Evolutionary conservation across 768 basidiomycete genomes (phyloP).

Genomic region (Harrya chromipes): DNA sequence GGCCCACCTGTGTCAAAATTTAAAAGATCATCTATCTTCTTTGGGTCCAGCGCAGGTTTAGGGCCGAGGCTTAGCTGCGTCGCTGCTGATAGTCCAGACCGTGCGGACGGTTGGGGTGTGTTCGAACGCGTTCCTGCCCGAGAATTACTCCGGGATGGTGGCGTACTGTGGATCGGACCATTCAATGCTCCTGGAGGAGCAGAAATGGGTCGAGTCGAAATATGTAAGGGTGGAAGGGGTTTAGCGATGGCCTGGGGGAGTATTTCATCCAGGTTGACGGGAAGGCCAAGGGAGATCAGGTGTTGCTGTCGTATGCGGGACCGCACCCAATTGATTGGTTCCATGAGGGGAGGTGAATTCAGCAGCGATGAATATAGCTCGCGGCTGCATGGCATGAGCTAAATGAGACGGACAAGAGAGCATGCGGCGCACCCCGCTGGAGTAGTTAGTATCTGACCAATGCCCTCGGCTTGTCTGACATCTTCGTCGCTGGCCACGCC

Average conservation of each 20-base stretch:
- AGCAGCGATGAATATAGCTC: slow-evolving; percentile 71
- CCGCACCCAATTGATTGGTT: slow-evolving; percentile 92
- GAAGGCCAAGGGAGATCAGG: slow-evolving; percentile 87
- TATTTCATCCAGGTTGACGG: slow-evolving; percentile 93
- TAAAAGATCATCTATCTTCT: slow-evolving; percentile 63
- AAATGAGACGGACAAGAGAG: slow-evolving; percentile 21
- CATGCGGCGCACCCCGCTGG: slow-evolving; percentile 58
- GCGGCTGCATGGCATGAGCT: slow-evolving; percentile 50
- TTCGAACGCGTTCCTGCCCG: slow-evolving; percentile 49
- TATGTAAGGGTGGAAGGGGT: slow-evolving; percentile 74
- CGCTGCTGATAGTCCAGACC: slow-evolving; percentile 27
- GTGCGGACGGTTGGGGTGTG: slow-evolving; percentile 42
- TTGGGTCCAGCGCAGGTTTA: slow-evolving; percentile 69
- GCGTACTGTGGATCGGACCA: slow-evolving; percentile 27
- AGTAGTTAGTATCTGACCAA: slow-evolving; percentile 73
- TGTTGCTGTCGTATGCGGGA: slow-evolving; percentile 90
- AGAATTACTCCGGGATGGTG: slow-evolving; percentile 40
- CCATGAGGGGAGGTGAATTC: slow-evolving; percentile 67
- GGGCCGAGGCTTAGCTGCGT: slow-evolving; percentile 61
- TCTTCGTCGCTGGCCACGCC: slow-evolving; percentile 62
- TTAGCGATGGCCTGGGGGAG: slow-evolving; percentile 64
- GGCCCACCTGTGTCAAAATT: slow-evolving; percentile 62
- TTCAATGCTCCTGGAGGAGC: slow-evolving; percentile 67
- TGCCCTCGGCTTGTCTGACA: slow-evolving; percentile 77
- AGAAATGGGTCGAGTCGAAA: slow-evolving; percentile 78